Percentiles rank a stretch among this genome's conserved stretches.
phyloP scores from a whole-genome alignment of 371 early-diverging fungal genomes.

The Lichtheimia corymbifera region DNA sequence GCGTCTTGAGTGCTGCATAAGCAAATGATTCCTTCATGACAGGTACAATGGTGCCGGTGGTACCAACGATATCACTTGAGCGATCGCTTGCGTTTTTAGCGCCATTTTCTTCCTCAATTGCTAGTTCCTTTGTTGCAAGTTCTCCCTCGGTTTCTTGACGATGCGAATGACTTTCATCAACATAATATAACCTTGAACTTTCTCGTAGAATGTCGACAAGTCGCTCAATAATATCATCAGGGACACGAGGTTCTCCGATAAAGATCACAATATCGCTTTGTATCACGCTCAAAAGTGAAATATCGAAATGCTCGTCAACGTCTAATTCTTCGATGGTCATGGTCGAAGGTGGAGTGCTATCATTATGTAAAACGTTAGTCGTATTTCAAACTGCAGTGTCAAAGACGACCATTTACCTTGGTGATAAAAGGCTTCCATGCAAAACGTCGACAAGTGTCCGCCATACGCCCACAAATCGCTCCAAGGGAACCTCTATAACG shows the following conservation, averaged over 20 bases:
- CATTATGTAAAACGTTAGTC: neutral
- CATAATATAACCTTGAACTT: constrained; percentile 55
- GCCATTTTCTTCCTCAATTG: constrained; percentile 11
- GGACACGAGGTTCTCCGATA: constrained; percentile 69
- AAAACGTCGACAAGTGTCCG: constrained; percentile 66
- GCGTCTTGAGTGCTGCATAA: constrained; percentile 61
- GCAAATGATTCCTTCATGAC: constrained; percentile 75
- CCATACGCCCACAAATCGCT: constrained; percentile 68
- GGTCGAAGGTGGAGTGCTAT: constrained; percentile 58
- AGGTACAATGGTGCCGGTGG: constrained; percentile 64
- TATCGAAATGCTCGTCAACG: constrained; percentile 79
- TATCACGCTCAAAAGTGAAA: constrained; percentile 65
- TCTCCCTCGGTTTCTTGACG: constrained; percentile 15
- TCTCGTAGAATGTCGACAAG: constrained; percentile 60
- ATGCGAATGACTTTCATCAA: constrained; percentile 33
- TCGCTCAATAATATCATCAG: constrained; percentile 56
- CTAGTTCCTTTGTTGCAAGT: constrained; percentile 15
- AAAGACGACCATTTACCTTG: constrained; percentile 47
- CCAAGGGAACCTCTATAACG: constrained; percentile 52
- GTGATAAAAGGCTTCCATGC: constrained; percentile 71
- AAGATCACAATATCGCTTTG: constrained; percentile 69
- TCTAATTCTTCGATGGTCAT: constrained; percentile 70
- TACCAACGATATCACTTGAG: constrained; percentile 42
- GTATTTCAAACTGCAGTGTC: too few species aligned
- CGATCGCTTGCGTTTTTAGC: constrained; percentile 17